Evolutionary conservation across 805 yeast species (phyloP).

Genomic region (Lipomyces kockii): DNA sequence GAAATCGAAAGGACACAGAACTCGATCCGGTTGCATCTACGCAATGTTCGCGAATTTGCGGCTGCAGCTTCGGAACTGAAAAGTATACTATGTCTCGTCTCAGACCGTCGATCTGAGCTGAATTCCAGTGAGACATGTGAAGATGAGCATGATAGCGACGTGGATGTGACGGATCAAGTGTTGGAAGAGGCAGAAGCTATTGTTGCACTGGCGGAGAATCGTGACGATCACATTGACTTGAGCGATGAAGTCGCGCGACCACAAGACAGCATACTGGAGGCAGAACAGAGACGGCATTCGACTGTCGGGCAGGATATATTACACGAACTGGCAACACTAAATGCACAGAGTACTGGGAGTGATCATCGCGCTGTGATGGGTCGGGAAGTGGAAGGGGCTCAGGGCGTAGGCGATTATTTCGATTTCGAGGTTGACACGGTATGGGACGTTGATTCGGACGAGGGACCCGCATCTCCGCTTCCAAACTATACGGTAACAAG

Average conservation of each 20-base stretch:
- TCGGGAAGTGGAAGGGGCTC: not conserved
- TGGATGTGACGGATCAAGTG: slow-evolving; percentile 10
- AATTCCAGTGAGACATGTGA: not conserved
- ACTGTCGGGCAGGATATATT: not conserved
- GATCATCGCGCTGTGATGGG: not conserved
- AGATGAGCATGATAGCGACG: not conserved
- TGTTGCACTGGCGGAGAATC: slow-evolving; percentile 28
- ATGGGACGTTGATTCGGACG: slow-evolving; percentile 17
- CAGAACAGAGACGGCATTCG: not conserved
- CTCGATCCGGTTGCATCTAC: slow-evolving; percentile 19
- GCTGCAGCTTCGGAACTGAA: slow-evolving; percentile 18
- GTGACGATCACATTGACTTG: slow-evolving; percentile 6
- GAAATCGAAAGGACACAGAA: slow-evolving; percentile 21
- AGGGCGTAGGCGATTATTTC: not conserved
- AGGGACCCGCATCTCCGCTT: not conserved
- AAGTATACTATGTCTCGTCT: not conserved
- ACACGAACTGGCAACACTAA: not conserved
- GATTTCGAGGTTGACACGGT: slow-evolving; percentile 6
- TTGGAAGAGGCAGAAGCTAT: slow-evolving; percentile 31
- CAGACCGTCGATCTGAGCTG: not conserved
- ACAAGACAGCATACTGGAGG: not conserved
- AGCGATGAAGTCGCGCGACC: not conserved
- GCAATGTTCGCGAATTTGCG: slow-evolving; percentile 27
- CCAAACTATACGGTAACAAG: not conserved
- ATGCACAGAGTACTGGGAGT: not conserved